Conservation (phyloP, 2,329 filamentous ascomycete species). For the Helotiales sp. region DNA sequence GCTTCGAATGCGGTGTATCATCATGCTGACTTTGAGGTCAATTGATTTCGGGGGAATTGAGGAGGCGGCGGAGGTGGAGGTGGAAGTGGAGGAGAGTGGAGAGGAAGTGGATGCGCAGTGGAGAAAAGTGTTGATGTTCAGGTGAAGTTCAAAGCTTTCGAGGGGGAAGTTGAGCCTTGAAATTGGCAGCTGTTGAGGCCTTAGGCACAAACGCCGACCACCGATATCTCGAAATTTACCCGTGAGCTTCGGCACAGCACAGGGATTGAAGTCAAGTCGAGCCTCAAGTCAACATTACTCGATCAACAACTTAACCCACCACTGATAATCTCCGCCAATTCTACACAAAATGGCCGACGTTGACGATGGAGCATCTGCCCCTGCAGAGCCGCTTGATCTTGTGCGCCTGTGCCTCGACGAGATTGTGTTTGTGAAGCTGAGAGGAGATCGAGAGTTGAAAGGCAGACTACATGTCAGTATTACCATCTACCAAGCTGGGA, state of each 20-base stretch:
- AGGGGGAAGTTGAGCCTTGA: conserved; percentile 2
- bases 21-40: background rate
- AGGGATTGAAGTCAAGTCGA: conserved; percentile 5
- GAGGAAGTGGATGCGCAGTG: background rate
- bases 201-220: background rate
- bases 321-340: conserved; percentile 4
- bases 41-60: background rate
- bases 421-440: conserved; percentile 94
- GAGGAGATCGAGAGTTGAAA: conserved; percentile 94
- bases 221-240: conserved; percentile 8
- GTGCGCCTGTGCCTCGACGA: conserved; percentile 95
- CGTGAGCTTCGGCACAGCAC: background rate
- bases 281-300: conserved; percentile 11
- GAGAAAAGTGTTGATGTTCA: background rate
- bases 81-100: background rate
- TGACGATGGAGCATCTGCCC: conserved; percentile 69
- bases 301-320: background rate
- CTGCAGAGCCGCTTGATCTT: conserved; percentile 92
- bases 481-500: background rate
- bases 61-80: conserved; percentile 17
- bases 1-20: conserved; percentile 8
- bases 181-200: background rate
- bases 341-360: conserved; percentile 75
- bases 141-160: conserved; percentile 16
- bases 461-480: conserved; percentile 85